Percentiles rank a stretch among this genome's conserved stretches.
phyloP scores from a whole-genome alignment of 768 basidiomycete species.

The Pisolithus orientalis region DNA sequence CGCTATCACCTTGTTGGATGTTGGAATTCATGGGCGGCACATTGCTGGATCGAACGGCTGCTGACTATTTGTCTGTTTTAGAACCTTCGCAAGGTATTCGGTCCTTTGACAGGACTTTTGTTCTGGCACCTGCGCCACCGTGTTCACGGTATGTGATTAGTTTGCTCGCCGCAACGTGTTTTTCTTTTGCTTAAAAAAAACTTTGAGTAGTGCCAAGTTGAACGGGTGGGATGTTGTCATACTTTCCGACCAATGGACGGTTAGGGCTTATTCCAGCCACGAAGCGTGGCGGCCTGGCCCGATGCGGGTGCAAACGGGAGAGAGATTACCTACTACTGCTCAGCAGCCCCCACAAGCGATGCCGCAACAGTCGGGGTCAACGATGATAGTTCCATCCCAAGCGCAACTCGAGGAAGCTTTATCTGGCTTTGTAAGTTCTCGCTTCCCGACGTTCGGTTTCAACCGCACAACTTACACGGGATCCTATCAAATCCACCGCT shows the following conservation, averaged over 20 bases:
- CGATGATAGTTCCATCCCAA: constrained; percentile 27
- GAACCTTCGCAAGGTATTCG: constrained; percentile 73
- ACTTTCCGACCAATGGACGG: constrained; percentile 79
- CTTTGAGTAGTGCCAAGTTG: constrained; percentile 53
- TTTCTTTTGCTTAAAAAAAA: constrained; percentile 1
- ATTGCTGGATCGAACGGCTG: constrained; percentile 10
- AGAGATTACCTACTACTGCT: constrained; percentile 13
- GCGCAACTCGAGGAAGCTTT: constrained; percentile 46
- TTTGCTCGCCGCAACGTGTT: constrained; percentile 4
- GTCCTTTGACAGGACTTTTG: constrained; percentile 91
- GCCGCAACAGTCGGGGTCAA: constrained; percentile 21
- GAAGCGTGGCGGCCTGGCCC: constrained; percentile 76
- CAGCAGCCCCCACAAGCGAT: constrained; percentile 10
- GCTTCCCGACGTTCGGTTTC: constrained; percentile 6
- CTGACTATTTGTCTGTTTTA: constrained; percentile 26
- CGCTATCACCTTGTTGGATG: constrained; percentile 10
- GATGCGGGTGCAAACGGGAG: constrained; percentile 60
- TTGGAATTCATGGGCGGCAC: constrained; percentile 1
- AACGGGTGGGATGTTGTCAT: constrained; percentile 89
- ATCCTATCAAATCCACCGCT: constrained; percentile 8
- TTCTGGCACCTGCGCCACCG: constrained; percentile 73
- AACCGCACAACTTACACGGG: constrained; percentile 8
- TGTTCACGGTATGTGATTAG: constrained; percentile 67
- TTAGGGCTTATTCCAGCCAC: constrained; percentile 79
- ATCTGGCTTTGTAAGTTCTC: constrained; percentile 47